Conservation (phyloP, 1,284 basidiomycete genomes). For the Apiotrichum brassicae region DNA sequence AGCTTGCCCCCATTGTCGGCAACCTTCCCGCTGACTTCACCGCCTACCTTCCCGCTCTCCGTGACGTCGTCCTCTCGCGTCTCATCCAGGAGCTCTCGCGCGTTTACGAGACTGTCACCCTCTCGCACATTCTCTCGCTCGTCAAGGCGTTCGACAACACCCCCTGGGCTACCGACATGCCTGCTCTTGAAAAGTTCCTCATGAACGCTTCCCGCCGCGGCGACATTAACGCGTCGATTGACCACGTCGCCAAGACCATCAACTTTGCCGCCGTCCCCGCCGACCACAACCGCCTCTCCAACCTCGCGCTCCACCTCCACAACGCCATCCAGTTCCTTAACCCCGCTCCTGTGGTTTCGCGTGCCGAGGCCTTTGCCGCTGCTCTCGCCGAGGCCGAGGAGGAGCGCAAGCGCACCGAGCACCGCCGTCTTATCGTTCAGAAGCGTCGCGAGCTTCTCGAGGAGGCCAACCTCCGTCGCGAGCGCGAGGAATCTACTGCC, state of each 20-base stretch:
- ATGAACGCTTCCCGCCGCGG: constrained; percentile 86
- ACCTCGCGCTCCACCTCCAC: constrained; percentile 67
- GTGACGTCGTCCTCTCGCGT: constrained; percentile 85
- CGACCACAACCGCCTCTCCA: constrained; percentile 57
- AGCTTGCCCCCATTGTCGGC: constrained; percentile 74
- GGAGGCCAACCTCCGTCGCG: constrained; percentile 77
- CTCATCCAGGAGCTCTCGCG: constrained; percentile 91
- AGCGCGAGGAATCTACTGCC: constrained; percentile 82
- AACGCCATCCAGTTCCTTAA: constrained; percentile 57
- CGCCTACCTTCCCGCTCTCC: constrained; percentile 82
- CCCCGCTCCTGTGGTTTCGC: constrained; percentile 41
- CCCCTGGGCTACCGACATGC: constrained; percentile 55
- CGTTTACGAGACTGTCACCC: constrained; percentile 85
- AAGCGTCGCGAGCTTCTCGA: constrained; percentile 80
- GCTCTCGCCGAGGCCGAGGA: constrained; percentile 51
- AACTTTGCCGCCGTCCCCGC: constrained; percentile 54
- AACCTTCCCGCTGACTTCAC: constrained; percentile 59
- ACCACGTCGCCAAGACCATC: constrained; percentile 82
- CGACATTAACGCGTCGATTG: constrained; percentile 80
- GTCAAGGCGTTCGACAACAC: constrained; percentile 63
- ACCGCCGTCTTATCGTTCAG: constrained; percentile 75
- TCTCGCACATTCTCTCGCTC: constrained; percentile 67
- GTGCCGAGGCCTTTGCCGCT: constrained; percentile 44
- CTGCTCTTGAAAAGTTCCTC: constrained; percentile 82
- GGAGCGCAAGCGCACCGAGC: constrained; percentile 66